phyloP scores from a whole-genome alignment of 2,329 filamentous ascomycete genomes.

The Pseudocercospora fuligena region DNA sequence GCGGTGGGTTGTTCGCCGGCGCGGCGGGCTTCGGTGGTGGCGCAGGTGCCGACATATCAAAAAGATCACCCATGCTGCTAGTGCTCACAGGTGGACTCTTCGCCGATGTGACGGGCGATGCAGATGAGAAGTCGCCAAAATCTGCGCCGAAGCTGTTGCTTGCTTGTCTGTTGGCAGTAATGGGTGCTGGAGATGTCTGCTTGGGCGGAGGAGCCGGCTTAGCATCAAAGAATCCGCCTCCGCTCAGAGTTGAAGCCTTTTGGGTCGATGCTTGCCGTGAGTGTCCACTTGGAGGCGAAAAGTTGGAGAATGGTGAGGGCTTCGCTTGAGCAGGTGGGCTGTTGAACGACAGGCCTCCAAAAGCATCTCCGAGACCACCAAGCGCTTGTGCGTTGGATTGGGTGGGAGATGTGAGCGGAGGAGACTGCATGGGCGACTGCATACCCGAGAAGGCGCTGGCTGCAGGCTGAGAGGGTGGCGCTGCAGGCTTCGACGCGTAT shows the following conservation, averaged over 20 bases:
- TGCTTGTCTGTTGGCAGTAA: conserved; percentile 55
- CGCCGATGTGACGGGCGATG: conserved; percentile 49
- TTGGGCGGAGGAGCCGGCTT: conserved; percentile 55
- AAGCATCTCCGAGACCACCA: conserved; percentile 80
- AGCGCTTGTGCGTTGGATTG: conserved; percentile 34
- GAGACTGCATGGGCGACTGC: conserved; percentile 71
- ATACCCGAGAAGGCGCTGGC: conserved; percentile 66
- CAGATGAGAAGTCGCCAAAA: conserved; percentile 66
- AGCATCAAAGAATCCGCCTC: conserved; percentile 83
- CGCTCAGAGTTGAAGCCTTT: conserved; percentile 57
- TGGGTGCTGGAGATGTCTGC: conserved; percentile 32
- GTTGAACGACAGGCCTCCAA: conserved; percentile 69
- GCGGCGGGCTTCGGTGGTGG: conserved; percentile 43
- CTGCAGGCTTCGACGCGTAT: conserved; percentile 84
- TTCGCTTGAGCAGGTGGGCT: conserved; percentile 55
- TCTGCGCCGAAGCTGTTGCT: conserved; percentile 55
- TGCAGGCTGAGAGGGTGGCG: conserved; percentile 51
- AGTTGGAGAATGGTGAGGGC: conserved; percentile 67
- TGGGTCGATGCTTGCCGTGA: conserved; percentile 48
- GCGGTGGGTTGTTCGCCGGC: conserved; percentile 40
- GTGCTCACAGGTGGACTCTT: conserved; percentile 51
- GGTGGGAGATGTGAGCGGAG: conserved; percentile 46
- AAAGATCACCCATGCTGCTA: conserved; percentile 73
- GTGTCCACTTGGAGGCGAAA: conserved; percentile 60
- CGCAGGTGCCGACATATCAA: conserved; percentile 66